Percentiles rank a stretch among this genome's conserved stretches.
Conservation (phyloP, 345 rosid species). For the Garcia nutans region DNA sequence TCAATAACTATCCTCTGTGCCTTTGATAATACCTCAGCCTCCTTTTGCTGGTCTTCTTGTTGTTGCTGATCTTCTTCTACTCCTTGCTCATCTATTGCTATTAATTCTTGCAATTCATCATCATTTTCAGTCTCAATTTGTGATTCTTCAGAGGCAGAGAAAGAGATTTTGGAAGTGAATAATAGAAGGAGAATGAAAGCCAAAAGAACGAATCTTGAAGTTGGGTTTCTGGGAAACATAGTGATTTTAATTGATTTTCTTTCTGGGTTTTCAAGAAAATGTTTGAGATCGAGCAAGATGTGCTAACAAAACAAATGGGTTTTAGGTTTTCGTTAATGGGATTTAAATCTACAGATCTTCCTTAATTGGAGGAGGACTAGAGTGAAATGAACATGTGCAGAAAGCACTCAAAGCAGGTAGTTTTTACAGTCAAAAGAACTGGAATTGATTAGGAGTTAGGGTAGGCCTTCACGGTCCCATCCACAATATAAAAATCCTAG, state of each 20-base stretch:
- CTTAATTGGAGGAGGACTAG: slow-evolving; percentile 23
- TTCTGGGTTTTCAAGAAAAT: not conserved
- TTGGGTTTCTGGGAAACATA: slow-evolving; percentile 40
- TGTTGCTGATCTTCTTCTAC: slow-evolving; percentile 28
- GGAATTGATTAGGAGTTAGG: slow-evolving; percentile 9
- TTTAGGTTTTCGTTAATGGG: slow-evolving; percentile 3
- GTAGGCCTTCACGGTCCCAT: not conserved
- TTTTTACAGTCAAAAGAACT: not conserved
- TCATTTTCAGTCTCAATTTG: slow-evolving; percentile 6
- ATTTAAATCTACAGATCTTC: slow-evolving; percentile 22
- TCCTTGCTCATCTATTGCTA: slow-evolving; percentile 65
- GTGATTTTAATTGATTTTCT: slow-evolving; percentile 1
- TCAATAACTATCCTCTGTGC: slow-evolving; percentile 81
- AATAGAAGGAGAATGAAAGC: slow-evolving; percentile 41
- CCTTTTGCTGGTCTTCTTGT: slow-evolving; percentile 39
- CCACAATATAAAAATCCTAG: too few species aligned
- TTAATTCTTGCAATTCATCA: slow-evolving; percentile 52
- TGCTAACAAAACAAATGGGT: not conserved
- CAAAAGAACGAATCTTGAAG: slow-evolving; percentile 43
- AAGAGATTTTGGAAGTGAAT: slow-evolving; percentile 30
- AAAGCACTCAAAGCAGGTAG: not conserved
- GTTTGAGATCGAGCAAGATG: not conserved
- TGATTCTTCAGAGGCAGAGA: slow-evolving; percentile 30
- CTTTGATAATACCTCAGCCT: slow-evolving; percentile 68
- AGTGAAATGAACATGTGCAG: not conserved